Conservation (phyloP, 768 basidiomycete genomes). For the Pleurotus tuber-regium region DNA sequence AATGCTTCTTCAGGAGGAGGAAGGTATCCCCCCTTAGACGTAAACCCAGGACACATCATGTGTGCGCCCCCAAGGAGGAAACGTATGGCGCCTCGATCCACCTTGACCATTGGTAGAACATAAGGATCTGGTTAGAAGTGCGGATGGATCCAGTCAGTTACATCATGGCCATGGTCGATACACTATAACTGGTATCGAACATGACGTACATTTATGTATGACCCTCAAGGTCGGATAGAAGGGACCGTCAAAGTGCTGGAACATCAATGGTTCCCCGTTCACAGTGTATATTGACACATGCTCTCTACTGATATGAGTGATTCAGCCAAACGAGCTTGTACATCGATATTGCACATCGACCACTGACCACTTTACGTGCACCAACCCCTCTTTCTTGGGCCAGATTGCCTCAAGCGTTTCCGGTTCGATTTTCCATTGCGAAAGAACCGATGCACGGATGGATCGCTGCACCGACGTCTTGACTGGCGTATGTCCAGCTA, state of each 20-base stretch:
- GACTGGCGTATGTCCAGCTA: constrained; percentile 85
- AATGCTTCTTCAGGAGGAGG: constrained; percentile 71
- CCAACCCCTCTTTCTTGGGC: constrained; percentile 97
- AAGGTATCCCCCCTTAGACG: constrained; percentile 86
- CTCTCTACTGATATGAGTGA: constrained; percentile 66
- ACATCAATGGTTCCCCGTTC: constrained; percentile 83
- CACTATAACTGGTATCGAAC: constrained; percentile 8
- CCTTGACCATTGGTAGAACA: constrained; percentile 81
- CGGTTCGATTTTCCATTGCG: constrained; percentile 79
- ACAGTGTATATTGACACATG: constrained; percentile 93
- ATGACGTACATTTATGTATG: constrained; percentile 82
- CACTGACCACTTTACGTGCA: constrained; percentile 91
- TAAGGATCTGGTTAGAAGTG: constrained; percentile 67
- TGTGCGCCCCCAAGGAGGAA: constrained; percentile 92
- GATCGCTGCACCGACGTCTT: constrained; percentile 92
- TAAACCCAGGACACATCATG: constrained; percentile 98
- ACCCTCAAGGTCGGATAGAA: constrained; percentile 86
- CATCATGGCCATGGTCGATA: neutral
- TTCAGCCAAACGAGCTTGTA: neutral
- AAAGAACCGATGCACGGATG: constrained; percentile 76
- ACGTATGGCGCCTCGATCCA: constrained; percentile 97
- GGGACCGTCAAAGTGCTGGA: constrained; percentile 96
- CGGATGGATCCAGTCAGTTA: neutral
- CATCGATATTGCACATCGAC: constrained; percentile 9
- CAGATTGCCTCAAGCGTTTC: constrained; percentile 89